These are phyloP conservation scores for Rhodocollybia butyracea DNA, from an alignment of 768 basidiomycete species.

Conservation along the genomic window DNA sequence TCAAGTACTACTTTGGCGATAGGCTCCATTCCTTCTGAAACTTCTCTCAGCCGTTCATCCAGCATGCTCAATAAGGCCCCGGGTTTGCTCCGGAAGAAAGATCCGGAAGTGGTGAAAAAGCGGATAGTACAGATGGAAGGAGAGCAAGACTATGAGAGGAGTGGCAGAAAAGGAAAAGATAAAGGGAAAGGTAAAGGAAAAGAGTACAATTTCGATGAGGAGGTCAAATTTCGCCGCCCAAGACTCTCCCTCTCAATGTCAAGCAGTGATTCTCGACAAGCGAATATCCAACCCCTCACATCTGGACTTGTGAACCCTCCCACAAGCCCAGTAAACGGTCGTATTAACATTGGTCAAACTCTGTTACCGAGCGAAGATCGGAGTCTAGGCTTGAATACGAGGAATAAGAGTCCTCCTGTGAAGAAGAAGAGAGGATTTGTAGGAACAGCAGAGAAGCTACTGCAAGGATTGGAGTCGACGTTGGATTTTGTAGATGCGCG, in stretches of 20 bases:
- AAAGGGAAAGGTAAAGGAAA: conserved; percentile 19
- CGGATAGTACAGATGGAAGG: too few relatives aligned
- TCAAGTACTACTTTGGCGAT: conserved; percentile 17
- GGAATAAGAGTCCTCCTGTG: background rate
- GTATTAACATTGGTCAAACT: background rate
- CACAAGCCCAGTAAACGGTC: conserved; percentile 1
- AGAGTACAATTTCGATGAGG: conserved; percentile 9
- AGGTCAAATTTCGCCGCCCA: background rate
- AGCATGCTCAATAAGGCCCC: conserved; percentile 16
- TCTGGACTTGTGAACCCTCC: background rate
- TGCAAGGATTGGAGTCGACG: conserved; percentile 5
- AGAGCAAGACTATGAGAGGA: conserved; percentile 4
- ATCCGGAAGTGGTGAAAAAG: conserved; percentile 14
- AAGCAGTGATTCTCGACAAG: background rate
- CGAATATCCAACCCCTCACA: background rate
- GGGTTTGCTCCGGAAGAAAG: conserved; percentile 18
- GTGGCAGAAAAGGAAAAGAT: conserved; percentile 12
- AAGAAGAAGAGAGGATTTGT: conserved; percentile 7
- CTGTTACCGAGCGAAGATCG: background rate
- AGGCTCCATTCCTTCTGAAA: conserved; percentile 13
- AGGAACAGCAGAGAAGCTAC: conserved; percentile 7
- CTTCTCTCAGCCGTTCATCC: conserved; percentile 17
- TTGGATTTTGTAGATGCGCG: conserved; percentile 7
- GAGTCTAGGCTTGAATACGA: background rate
- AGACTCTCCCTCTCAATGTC: conserved; percentile 6